Base-by-base conservation (phyloP, 2,329 filamentous ascomycete species). In the Neurospora sp. region DNA sequence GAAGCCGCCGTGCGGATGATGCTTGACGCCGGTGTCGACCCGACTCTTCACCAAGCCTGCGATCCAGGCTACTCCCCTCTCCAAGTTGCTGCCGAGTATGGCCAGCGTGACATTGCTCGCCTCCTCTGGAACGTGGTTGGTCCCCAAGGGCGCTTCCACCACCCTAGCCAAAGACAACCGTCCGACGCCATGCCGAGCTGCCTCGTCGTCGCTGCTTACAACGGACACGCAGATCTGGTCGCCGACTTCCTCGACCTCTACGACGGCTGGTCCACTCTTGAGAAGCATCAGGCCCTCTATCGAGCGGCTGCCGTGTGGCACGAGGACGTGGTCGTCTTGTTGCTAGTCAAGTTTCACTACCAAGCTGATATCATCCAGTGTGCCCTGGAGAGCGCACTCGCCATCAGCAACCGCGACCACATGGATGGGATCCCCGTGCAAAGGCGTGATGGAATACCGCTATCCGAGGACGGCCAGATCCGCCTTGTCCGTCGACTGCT, bases 381-480 rank as follows among this genome's bases (percentile, higher is more conserved):
- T 36, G 71, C 69, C 36, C 66, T 72, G 65, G 57, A 36, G 11
- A 65, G 28, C 33, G 67, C 66, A 43, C 37, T 28, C 38, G 36
- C 40, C 67, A 43, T 38, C 52, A 43, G 6, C 52, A 6, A 6
- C 52, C 52, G 52, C 23, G 66, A 19, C 41, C 1, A 68, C 37
- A 19, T 5, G 8, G 6, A 28, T 17, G 33, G 65, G 65, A 38
- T 46, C 66, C 23, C 52, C 6, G 6, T 40, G 19, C 33, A 67
- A 36, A 15, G 68, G 65, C 11, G n/a, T 67, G 12, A 67, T 41
- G 66, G 62, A 73, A 19, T 2, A 67, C 41, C 17, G 28, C 73
- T 23, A 70, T 73, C 6, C 69, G 71, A 72, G 66, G 6, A 73
- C 2, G 37, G 73, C 68, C 74, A 74, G 67, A 71, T 74, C 68